A percentile compares a stretch with the other conserved stretches of the same genome.
Conservation (phyloP, 1,284 basidiomycete genomes). For the Malassezia pachydermatis region DNA sequence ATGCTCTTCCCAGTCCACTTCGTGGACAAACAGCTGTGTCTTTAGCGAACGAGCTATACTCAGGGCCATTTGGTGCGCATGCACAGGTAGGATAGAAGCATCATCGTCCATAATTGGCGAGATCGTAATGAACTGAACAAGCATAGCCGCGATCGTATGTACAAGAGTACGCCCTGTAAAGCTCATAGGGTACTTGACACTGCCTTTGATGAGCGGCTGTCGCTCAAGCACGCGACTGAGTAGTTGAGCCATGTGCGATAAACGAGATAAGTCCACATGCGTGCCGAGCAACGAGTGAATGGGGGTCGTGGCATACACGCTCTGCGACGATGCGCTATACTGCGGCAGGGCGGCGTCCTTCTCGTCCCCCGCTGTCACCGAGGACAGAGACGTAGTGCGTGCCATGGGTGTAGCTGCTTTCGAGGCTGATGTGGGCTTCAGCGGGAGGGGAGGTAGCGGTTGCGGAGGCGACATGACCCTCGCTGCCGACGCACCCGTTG, state of each 20-base stretch:
- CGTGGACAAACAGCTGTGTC: constrained; percentile 85
- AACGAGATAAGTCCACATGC: constrained; percentile 66
- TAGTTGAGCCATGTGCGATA: constrained; percentile 78
- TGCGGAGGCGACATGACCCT: too few relatives aligned
- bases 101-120: constrained; percentile 12
- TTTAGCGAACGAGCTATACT: constrained; percentile 79
- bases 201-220: constrained; percentile 61
- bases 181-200: constrained; percentile 39
- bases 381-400: too few relatives aligned
- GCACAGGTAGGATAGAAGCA: constrained; percentile 3
- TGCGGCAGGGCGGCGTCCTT: background rate
- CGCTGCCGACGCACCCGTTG: too few relatives aligned
- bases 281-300: background rate
- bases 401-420: too few relatives aligned
- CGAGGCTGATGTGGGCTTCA: too few relatives aligned
- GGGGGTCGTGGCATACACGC: background rate
- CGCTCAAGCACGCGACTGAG: constrained; percentile 74
- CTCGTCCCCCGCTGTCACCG: background rate
- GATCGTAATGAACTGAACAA: constrained; percentile 19
- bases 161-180: constrained; percentile 45
- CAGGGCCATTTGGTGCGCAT: constrained; percentile 63
- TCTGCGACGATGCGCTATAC: background rate
- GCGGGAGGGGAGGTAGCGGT: too few relatives aligned
- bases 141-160: constrained; percentile 28
- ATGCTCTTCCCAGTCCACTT: constrained; percentile 86